These are phyloP conservation scores for Xylaria sp. DNA, from an alignment of 2,329 filamentous ascomycete species.

Conservation along the genomic window DNA sequence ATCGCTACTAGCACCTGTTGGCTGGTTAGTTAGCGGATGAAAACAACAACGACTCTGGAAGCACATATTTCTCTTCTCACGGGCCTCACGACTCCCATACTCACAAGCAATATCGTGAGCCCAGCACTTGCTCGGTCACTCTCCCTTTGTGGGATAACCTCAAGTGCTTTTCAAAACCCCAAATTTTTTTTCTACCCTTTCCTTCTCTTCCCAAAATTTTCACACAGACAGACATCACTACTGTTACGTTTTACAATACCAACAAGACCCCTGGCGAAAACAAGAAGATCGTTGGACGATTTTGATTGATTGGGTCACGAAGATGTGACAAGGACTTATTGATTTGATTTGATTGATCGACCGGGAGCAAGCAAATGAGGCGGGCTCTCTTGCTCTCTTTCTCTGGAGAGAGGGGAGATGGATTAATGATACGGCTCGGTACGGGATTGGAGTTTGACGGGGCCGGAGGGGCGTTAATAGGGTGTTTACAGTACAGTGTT, in stretches of 20 bases:
- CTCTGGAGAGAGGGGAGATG: background rate
- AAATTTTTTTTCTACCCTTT: background rate
- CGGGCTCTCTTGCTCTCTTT: background rate
- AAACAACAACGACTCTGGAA: background rate
- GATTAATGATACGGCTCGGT: slow-evolving; percentile 1
- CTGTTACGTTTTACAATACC: background rate
- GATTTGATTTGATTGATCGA: slow-evolving; percentile 19
- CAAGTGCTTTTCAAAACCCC: background rate
- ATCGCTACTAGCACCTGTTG: background rate
- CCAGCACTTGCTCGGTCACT: background rate
- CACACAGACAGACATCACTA: background rate
- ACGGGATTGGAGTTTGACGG: slow-evolving; percentile 1
- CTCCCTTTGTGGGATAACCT: background rate
- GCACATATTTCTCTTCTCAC: background rate
- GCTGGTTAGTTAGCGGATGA: background rate
- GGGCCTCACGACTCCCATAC: background rate
- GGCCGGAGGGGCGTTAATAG: background rate
- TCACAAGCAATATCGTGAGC: background rate
- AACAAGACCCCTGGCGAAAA: slow-evolving; percentile 37
- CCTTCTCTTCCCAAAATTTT: background rate
- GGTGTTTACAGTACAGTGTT: background rate
- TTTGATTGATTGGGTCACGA: slow-evolving; percentile 34
- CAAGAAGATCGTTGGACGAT: slow-evolving; percentile 41
- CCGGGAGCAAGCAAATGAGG: background rate
- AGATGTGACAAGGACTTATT: slow-evolving; percentile 44